Evolutionary conservation across 2,329 filamentous ascomycete species (phyloP).

Genomic region (Ophiostoma perfectum): DNA sequence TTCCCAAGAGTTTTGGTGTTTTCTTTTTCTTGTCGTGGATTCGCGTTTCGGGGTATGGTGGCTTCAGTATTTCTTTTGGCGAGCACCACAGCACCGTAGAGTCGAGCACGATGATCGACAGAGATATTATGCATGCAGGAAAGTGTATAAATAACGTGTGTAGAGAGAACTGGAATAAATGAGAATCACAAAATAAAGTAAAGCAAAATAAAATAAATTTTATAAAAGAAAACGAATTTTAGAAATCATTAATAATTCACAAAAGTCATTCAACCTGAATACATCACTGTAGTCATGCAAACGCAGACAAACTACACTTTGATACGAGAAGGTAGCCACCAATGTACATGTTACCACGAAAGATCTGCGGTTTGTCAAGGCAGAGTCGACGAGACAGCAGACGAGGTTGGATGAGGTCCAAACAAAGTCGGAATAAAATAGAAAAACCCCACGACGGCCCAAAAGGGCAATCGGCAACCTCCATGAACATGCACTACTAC

Average conservation of each 20-base stretch:
- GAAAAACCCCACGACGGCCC: constrained; percentile 10
- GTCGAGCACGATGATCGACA: no score
- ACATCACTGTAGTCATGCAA: no score
- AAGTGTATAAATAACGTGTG: not conserved
- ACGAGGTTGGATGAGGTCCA: not conserved
- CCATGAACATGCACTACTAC: not conserved
- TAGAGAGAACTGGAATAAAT: not conserved
- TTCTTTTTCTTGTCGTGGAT: not conserved
- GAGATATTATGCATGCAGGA: not conserved
- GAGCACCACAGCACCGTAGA: no score
- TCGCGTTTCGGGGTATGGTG: no score
- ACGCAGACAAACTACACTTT: no score
- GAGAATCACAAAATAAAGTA: not conserved
- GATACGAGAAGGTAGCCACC: not conserved
- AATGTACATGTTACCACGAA: not conserved
- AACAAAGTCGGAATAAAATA: not conserved
- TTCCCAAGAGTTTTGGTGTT: not conserved
- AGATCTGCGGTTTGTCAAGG: not conserved
- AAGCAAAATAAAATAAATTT: not conserved
- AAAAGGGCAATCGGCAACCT: constrained; percentile 16
- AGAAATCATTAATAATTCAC: not conserved
- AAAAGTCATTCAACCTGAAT: not conserved
- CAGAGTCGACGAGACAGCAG: not conserved
- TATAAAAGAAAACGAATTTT: not conserved
- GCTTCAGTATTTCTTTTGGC: no score